These are phyloP conservation scores for Mrakiaceae sp. DNA, from an alignment of 1,284 basidiomycete species.

Conservation along the genomic window DNA sequence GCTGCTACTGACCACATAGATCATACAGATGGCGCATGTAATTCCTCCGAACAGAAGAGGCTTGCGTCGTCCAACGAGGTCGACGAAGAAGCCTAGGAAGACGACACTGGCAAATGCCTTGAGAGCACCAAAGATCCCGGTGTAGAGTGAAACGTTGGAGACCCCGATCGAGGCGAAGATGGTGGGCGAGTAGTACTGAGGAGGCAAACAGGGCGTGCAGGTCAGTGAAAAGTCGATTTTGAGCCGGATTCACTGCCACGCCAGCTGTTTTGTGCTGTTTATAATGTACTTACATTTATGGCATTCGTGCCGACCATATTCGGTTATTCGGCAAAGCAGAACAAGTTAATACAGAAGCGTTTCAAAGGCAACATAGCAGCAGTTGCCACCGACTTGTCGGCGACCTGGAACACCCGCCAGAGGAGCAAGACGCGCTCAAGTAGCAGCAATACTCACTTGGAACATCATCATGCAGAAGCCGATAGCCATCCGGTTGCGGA, in stretches of 20 bases:
- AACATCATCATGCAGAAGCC: conserved; percentile 26
- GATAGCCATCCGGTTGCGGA: conserved; percentile 25
- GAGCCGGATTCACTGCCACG: not conserved
- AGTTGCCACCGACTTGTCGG: no score
- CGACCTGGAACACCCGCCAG: no score
- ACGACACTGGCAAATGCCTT: conserved; percentile 29
- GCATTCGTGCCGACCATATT: conserved; percentile 28
- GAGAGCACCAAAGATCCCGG: conserved; percentile 36
- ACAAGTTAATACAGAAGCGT: no score
- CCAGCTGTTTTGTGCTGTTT: conserved; percentile 14
- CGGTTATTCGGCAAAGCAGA: conserved; percentile 16
- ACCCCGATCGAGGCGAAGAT: conserved; percentile 34
- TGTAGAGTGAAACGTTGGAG: conserved; percentile 29
- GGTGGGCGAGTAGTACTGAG: conserved; percentile 26
- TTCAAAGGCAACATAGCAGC: no score
- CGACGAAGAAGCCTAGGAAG: conserved; percentile 26
- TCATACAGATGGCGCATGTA: conserved; percentile 21
- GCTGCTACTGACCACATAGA: conserved; percentile 19
- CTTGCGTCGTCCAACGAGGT: conserved; percentile 26
- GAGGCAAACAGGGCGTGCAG: not conserved
- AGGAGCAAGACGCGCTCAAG: not conserved
- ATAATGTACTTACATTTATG: conserved; percentile 15
- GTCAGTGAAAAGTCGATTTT: not conserved
- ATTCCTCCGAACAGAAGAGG: conserved; percentile 24
- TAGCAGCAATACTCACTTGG: conserved; percentile 24